A percentile compares a stretch with the other conserved stretches of the same genome.
phyloP scores from a whole-genome alignment of 192 early-diverging fungal genomes.

The Mortierella claussenii region DNA sequence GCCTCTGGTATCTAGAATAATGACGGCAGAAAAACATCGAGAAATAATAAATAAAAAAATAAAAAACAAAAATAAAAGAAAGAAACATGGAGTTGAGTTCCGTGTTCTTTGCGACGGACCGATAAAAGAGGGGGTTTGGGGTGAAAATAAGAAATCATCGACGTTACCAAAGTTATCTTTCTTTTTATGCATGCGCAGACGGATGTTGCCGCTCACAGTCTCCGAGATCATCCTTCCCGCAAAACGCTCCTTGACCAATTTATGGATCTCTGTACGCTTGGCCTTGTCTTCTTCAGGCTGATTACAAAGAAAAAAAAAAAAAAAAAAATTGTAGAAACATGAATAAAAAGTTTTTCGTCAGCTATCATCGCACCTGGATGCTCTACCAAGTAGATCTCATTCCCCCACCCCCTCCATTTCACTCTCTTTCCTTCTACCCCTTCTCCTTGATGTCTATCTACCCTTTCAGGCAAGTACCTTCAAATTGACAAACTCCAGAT shows the following conservation, averaged over 20 bases:
- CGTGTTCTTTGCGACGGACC: too few relatives aligned
- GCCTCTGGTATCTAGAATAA: conserved; percentile 29
- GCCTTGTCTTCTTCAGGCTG: conserved; percentile 63
- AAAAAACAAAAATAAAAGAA: neutral
- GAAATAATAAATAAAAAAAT: neutral
- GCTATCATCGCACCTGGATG: too few relatives aligned
- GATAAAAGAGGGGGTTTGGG: too few relatives aligned
- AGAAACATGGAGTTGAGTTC: too few relatives aligned
- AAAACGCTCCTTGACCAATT: conserved; percentile 62
- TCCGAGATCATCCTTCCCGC: conserved; percentile 58
- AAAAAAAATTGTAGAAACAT: neutral
- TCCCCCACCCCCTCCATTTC: too few relatives aligned
- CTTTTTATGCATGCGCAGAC: conserved; percentile 56
- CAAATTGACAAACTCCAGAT: conserved; percentile 42
- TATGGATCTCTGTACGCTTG: conserved; percentile 65
- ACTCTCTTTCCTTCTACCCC: too few relatives aligned
- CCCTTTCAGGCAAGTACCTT: too few relatives aligned
- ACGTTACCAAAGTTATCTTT: conserved; percentile 47
- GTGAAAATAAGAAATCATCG: too few relatives aligned
- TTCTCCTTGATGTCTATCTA: too few relatives aligned
- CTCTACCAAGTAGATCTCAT: too few relatives aligned
- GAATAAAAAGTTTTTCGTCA: too few relatives aligned
- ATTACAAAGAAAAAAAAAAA: neutral
- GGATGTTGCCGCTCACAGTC: conserved; percentile 55
- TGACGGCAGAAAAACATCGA: too few relatives aligned